phyloP scores from a whole-genome alignment of 805 yeast genomes.

The Kluyveromyces nonfermentans region DNA sequence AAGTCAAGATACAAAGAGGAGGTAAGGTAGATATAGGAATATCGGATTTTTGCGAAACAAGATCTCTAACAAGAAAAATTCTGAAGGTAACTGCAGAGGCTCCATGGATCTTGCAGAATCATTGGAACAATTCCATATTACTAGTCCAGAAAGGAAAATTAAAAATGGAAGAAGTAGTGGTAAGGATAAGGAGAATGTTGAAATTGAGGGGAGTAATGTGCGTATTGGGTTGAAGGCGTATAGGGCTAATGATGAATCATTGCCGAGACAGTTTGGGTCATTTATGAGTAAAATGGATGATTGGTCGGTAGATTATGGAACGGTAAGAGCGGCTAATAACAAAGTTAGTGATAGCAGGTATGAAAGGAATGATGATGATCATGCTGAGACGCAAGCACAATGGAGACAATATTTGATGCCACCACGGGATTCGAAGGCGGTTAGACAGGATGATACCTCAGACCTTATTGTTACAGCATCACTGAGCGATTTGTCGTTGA shows the following conservation, averaged over 20 bases:
- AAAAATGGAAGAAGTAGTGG: background rate
- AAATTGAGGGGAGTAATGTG: background rate
- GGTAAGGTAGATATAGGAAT: no score
- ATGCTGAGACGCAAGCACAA: constrained; percentile 11
- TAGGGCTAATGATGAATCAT: constrained; percentile 1
- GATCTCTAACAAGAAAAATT: background rate
- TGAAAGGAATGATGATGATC: background rate
- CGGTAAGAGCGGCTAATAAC: constrained; percentile 14
- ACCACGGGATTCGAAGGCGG: constrained; percentile 3
- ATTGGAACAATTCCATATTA: constrained; percentile 19
- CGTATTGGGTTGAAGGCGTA: background rate
- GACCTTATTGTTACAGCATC: constrained; percentile 21
- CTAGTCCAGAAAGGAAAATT: constrained; percentile 10
- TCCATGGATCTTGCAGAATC: constrained; percentile 12
- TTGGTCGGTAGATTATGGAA: constrained; percentile 20
- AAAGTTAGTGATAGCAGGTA: constrained; percentile 3
- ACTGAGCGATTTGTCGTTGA: constrained; percentile 19
- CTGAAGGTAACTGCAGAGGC: background rate
- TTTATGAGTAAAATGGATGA: constrained; percentile 13
- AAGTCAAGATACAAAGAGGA: no score
- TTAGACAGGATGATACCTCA: constrained; percentile 5
- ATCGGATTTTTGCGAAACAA: background rate
- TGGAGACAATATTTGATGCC: constrained; percentile 17
- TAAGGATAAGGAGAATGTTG: background rate
- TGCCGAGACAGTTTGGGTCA: constrained; percentile 3